Evolutionary conservation across 768 basidiomycete genomes (phyloP).

Genomic region (Agrocybe chaxingu): DNA sequence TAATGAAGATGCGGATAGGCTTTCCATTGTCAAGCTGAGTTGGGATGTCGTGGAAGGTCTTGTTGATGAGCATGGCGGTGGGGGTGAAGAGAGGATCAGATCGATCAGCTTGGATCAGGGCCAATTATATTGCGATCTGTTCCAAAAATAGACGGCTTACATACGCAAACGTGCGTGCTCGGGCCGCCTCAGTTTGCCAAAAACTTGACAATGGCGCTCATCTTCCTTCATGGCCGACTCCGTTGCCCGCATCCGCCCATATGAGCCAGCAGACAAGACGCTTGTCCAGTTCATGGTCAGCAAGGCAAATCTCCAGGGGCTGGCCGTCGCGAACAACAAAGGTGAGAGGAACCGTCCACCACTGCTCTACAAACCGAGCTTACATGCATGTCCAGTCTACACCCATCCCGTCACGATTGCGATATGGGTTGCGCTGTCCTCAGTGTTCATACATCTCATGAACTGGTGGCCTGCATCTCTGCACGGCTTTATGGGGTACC

Average conservation of each 20-base stretch:
- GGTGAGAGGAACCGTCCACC: conserved; percentile 32
- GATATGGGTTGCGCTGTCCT: conserved; percentile 60
- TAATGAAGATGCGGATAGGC: conserved; percentile 79
- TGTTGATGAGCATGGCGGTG: conserved; percentile 74
- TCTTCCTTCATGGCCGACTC: conserved; percentile 30
- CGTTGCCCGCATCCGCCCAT: conserved; percentile 52
- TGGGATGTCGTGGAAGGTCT: conserved; percentile 73
- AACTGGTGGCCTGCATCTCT: conserved; percentile 62
- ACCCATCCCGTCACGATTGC: conserved; percentile 56
- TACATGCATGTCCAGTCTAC: conserved; percentile 37
- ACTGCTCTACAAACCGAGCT: not conserved
- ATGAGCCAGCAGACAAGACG: conserved; percentile 50
- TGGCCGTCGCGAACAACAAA: conserved; percentile 64
- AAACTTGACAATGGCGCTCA: conserved; percentile 4
- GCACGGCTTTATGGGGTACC: conserved; percentile 44
- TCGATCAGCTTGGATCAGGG: conserved; percentile 1
- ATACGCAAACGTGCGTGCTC: not conserved
- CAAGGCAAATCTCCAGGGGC: conserved; percentile 61
- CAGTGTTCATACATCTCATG: conserved; percentile 55
- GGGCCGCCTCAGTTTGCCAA: not conserved
- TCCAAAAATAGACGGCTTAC: conserved; percentile 9
- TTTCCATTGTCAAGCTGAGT: conserved; percentile 60
- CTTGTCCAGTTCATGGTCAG: conserved; percentile 61
- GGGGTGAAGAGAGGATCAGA: not conserved
- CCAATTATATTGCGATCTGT: not conserved